Evolutionary conservation across 2,329 filamentous ascomycete genomes (phyloP).

Genomic region (Venturia carpophila): DNA sequence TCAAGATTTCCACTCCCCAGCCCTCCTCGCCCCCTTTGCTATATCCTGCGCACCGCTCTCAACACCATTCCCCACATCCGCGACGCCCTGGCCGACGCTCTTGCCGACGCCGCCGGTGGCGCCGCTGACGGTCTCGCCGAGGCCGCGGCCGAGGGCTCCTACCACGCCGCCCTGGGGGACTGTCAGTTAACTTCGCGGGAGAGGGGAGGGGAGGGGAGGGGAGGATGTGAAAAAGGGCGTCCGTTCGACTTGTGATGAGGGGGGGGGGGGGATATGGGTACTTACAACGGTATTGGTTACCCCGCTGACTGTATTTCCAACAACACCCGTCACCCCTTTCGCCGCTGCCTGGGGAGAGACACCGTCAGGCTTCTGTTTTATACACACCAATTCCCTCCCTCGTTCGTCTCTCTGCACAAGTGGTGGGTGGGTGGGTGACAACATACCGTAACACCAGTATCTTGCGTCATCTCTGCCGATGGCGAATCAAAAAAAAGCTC

Average conservation of each 20-base stretch:
- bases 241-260: too few relatives aligned
- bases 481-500: too few relatives aligned
- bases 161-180: constrained; percentile 10
- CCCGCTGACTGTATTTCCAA: constrained; percentile 16
- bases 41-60: constrained; percentile 44
- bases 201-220: too few relatives aligned
- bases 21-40: constrained; percentile 49
- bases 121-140: constrained; percentile 49
- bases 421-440: too few relatives aligned
- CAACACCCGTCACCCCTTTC: constrained; percentile 12
- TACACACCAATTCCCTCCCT: too few relatives aligned
- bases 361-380: too few relatives aligned
- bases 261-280: background rate
- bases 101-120: constrained; percentile 47
- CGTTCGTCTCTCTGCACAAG: too few relatives aligned
- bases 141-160: constrained; percentile 46
- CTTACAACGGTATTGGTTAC: constrained; percentile 16
- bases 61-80: constrained; percentile 46
- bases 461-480: background rate
- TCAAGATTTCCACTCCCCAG: constrained; percentile 48
- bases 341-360: constrained; percentile 8
- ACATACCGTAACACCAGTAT: constrained; percentile 13
- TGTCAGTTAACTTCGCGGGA: background rate
- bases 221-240: too few relatives aligned
- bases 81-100: constrained; percentile 49